These are phyloP conservation scores for Zychaea mexicana DNA, from an alignment of 371 early-diverging fungal species.

Conservation along the genomic window DNA sequence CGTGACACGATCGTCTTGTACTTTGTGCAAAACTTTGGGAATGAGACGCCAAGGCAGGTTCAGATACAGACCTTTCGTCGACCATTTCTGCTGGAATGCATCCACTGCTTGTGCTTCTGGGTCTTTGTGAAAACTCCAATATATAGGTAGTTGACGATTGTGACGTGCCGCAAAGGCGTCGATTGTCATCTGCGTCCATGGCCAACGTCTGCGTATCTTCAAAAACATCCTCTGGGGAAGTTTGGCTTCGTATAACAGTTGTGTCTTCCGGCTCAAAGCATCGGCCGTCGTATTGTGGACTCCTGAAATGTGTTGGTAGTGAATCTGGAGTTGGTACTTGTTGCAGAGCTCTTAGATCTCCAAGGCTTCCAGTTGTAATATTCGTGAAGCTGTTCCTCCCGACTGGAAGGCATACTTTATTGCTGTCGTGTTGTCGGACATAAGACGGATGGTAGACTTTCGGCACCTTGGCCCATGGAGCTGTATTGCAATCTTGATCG, in stretches of 20 bases:
- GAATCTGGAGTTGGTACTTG: neutral
- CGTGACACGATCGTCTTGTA: neutral
- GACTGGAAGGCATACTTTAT: conserved; percentile 19
- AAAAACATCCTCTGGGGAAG: conserved; percentile 9
- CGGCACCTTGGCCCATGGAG: conserved; percentile 10
- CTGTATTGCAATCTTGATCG: conserved; percentile 18
- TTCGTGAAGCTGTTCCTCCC: conserved; percentile 17
- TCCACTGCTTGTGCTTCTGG: conserved; percentile 8
- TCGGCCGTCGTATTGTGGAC: conserved; percentile 16
- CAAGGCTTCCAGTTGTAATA: conserved; percentile 5
- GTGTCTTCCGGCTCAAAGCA: conserved; percentile 11
- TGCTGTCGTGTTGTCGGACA: conserved; percentile 23
- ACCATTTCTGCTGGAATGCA: conserved; percentile 11
- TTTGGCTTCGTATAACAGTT: conserved; percentile 13
- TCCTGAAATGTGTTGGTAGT: conserved; percentile 20
- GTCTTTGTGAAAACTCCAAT: conserved; percentile 8
- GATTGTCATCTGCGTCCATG: conserved; percentile 2
- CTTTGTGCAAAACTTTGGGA: neutral
- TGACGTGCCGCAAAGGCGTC: conserved; percentile 29
- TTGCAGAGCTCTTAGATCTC: neutral
- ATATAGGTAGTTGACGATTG: neutral
- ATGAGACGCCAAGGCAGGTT: conserved; percentile 13
- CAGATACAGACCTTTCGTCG: conserved; percentile 3
- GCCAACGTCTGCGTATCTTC: neutral
- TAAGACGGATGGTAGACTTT: conserved; percentile 11